These are phyloP conservation scores for Quercus glauca DNA, from an alignment of 306 rosid species.

Conservation along the genomic window DNA sequence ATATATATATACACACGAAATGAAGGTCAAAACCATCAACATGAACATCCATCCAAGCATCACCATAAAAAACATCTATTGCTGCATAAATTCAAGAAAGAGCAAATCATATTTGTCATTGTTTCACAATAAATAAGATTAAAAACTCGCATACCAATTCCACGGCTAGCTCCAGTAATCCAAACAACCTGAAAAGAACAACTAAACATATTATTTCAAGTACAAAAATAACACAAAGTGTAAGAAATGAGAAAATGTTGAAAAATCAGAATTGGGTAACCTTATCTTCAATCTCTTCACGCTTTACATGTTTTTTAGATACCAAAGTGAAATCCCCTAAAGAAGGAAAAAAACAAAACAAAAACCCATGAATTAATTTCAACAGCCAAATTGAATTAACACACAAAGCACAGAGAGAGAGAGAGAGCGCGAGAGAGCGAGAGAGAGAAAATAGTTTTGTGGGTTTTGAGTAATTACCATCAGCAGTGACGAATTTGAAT, in stretches of 20 bases:
- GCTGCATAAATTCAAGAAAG: not conserved
- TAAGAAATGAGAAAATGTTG: not conserved
- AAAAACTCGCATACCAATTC: conserved; percentile 59
- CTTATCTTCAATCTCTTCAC: conserved; percentile 72
- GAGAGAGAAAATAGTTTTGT: too few species aligned
- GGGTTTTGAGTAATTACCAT: conserved; percentile 40
- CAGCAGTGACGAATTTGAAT: conserved; percentile 57
- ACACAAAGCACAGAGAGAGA: not conserved
- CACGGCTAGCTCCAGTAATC: conserved; percentile 98
- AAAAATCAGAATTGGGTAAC: conserved; percentile 14
- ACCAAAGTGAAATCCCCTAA: conserved; percentile 82
- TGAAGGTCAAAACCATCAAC: not conserved
- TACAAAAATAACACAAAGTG: not conserved
- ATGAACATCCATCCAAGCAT: not conserved
- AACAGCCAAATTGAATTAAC: not conserved
- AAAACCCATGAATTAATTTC: not conserved
- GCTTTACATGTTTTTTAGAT: conserved; percentile 64
- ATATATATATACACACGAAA: not conserved
- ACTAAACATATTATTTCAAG: not conserved
- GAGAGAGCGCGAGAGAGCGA: not conserved
- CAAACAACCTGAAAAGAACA: conserved; percentile 64
- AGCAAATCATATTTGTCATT: not conserved
- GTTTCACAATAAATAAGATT: not conserved
- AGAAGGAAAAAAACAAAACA: not conserved
- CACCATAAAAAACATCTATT: not conserved